Conservation (phyloP, 2,329 filamentous ascomycete species). For the Beauveria sp. region DNA sequence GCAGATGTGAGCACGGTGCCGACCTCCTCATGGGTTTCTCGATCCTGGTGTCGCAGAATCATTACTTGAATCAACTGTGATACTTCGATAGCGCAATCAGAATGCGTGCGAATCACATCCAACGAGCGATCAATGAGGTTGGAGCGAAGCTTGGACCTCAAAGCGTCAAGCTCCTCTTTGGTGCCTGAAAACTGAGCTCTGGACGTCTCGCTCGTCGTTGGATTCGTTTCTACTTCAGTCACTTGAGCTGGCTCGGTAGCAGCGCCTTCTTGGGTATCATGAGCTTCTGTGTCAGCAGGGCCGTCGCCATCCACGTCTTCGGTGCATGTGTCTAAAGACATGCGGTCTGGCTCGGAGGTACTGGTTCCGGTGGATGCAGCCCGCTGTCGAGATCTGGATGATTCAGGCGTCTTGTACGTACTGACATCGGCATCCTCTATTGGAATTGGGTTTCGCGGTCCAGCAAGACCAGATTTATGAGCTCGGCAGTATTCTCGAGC, state of each 20-base stretch:
- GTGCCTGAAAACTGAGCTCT: slow-evolving; percentile 25
- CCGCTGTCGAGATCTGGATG: slow-evolving; percentile 21
- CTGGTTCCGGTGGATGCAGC: slow-evolving; percentile 16
- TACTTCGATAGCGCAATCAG: slow-evolving; percentile 83
- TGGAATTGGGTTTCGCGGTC: slow-evolving; percentile 61
- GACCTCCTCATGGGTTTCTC: slow-evolving; percentile 60
- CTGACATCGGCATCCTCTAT: slow-evolving; percentile 51
- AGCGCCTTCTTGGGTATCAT: not conserved
- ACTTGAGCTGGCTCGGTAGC: not conserved
- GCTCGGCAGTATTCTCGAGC: slow-evolving; percentile 70
- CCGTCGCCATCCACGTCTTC: slow-evolving; percentile 23
- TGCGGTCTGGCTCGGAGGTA: slow-evolving; percentile 27
- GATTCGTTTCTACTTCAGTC: not conserved
- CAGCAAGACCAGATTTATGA: slow-evolving; percentile 48
- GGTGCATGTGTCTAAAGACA: slow-evolving; percentile 28
- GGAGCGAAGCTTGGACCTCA: slow-evolving; percentile 63
- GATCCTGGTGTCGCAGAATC: slow-evolving; percentile 49
- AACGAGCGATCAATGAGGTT: slow-evolving; percentile 84
- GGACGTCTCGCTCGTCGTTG: not conserved
- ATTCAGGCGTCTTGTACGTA: slow-evolving; percentile 27
- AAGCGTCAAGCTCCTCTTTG: slow-evolving; percentile 71
- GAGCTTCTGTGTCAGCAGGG: slow-evolving; percentile 15
- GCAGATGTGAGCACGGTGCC: slow-evolving; percentile 78
- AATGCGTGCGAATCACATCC: slow-evolving; percentile 81
- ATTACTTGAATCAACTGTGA: slow-evolving; percentile 77